Percentiles rank a stretch among this genome's conserved stretches.
phyloP scores from a whole-genome alignment of 768 basidiomycete genomes.

The Amylocystis lapponica region DNA sequence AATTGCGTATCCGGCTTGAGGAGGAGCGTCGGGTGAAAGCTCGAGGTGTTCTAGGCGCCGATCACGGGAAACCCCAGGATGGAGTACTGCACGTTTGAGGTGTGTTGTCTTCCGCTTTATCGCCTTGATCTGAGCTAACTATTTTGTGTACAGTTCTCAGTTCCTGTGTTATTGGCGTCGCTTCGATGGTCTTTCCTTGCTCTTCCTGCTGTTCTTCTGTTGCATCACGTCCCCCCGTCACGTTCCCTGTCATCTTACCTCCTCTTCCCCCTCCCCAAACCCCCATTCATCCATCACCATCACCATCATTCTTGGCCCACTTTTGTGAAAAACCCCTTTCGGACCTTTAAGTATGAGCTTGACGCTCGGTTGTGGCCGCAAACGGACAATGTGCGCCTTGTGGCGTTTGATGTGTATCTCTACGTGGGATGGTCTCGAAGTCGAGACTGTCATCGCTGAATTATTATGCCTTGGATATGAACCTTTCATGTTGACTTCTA shows the following conservation, averaged over 20 bases:
- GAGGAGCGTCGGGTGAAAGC: constrained; percentile 19
- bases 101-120: neutral
- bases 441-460: neutral
- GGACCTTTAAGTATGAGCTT: constrained; percentile 2
- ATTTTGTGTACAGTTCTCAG: neutral
- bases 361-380: constrained; percentile 1
- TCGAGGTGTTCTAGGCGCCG: neutral
- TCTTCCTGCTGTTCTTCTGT: neutral
- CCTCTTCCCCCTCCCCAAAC: no score
- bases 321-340: neutral
- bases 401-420: neutral
- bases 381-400: neutral
- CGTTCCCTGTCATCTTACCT: neutral
- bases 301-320: no score
- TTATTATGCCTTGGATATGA: constrained; percentile 6
- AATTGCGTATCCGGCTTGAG: constrained; percentile 51
- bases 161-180: neutral
- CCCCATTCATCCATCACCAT: no score
- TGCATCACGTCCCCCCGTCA: neutral
- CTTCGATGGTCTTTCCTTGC: neutral
- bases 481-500: no score
- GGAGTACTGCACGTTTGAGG: neutral
- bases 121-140: neutral
- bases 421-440: neutral
- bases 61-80: neutral